Evolutionary conservation across 768 basidiomycete genomes (phyloP), one percentile per base, ranked within the genome.

Genomic region (Leucocoprinus sp.): DNA sequence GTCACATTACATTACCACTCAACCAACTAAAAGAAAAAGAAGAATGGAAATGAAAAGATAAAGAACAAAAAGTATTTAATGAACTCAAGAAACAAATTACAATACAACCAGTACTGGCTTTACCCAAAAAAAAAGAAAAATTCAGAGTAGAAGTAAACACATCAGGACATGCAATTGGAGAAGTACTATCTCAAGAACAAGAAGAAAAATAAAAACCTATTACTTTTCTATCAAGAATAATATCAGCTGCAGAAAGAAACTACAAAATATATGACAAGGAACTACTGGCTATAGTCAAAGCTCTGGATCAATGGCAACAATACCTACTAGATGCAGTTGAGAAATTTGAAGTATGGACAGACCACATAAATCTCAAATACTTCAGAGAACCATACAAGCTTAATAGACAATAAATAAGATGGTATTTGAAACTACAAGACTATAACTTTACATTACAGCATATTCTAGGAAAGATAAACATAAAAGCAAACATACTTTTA

Each of bases 281-380:
- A n/a, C n/a, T n/a, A n/a, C n/a, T n/a, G n/a, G n/a, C n/a, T n/a
- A n/a, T n/a, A n/a, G n/a, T n/a, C n/a, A n/a, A n/a, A n/a, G n/a
- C n/a, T n/a, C n/a, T n/a, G n/a, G n/a, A n/a, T n/a, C n/a, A n/a
- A n/a, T n/a, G n/a, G n/a, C n/a, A n/a, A n/a, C n/a, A n/a, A n/a
- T n/a, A n/a, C n/a, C n/a, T 60, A 4, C 40, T 57, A 5, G 58
- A 62, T 3, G 39, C 54, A 0, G 19, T 31, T 12, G 37, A 55
- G 5, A 41, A 46, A 8, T 44, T 69, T n/a, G 53, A 59, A 37
- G 52, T 71, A 27, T 48, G 57, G 43, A n/a, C 61, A 0, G 58
- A 71, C 41, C 62, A 69, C 42, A 61, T 66, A 37, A 71, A 75
- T 24, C 60, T 75, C 0, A 53, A 63, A 26, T 74, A 74, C 46